Conservation (phyloP, 2,329 filamentous ascomycete species). For the Tolypocladium capitatum region DNA sequence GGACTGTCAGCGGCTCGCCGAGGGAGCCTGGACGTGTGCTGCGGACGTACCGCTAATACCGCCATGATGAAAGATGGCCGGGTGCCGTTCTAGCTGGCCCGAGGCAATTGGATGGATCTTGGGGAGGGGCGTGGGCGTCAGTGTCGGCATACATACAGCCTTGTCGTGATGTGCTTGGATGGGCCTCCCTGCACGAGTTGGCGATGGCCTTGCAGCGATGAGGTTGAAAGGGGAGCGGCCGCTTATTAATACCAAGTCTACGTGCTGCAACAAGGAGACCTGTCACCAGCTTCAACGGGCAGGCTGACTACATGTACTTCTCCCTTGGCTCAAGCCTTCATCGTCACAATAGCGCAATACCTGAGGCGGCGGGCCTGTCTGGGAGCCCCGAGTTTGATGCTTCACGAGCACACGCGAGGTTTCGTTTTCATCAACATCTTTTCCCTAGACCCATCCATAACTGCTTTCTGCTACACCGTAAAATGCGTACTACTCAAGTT, state of each 20-base stretch:
- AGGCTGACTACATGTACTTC: too few species aligned
- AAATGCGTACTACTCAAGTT: neutral
- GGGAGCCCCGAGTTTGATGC: too few species aligned
- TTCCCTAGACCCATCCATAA: neutral
- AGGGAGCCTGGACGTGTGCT: neutral
- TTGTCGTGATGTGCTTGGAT: neutral
- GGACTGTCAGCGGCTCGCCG: neutral
- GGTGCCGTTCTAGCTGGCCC: neutral
- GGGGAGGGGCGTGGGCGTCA: neutral
- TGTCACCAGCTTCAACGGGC: too few species aligned
- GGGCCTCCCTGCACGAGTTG: neutral
- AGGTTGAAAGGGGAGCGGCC: neutral
- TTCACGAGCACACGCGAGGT: neutral
- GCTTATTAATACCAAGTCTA: too few species aligned
- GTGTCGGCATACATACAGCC: neutral
- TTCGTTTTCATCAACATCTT: neutral
- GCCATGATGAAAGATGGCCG: slow-evolving; percentile 2
- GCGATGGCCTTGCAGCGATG: neutral
- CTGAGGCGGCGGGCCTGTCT: too few species aligned
- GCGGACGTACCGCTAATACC: neutral
- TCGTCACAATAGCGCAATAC: too few species aligned
- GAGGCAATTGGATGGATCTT: neutral
- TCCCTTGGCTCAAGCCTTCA: too few species aligned
- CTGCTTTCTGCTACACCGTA: neutral
- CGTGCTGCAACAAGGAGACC: too few species aligned